phyloP scores from a whole-genome alignment of 257 asterid species.

The Dorcoceras hygrometricum region DNA sequence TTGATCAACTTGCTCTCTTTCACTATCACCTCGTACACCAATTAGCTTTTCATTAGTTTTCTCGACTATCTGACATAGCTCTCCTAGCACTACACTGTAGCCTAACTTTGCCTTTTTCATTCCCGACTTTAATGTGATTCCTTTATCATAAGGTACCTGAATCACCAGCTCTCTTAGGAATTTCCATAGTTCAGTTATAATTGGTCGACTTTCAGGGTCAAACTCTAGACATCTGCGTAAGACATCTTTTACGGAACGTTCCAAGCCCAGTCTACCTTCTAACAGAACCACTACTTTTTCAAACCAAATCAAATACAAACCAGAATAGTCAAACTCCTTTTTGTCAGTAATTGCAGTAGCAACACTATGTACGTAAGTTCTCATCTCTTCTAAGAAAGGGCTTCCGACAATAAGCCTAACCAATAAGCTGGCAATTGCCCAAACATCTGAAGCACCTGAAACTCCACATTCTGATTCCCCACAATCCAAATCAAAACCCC shows the following conservation, averaged over 20 bases:
- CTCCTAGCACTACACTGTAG: constrained; percentile 47
- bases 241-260: constrained; percentile 33
- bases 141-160: constrained; percentile 39
- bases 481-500: constrained; percentile 34
- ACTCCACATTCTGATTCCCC: constrained; percentile 36
- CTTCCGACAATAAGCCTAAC: constrained; percentile 55
- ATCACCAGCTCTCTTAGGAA: constrained; percentile 49
- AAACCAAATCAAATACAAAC: constrained; percentile 47
- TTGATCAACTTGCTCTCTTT: constrained; percentile 27
- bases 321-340: constrained; percentile 32
- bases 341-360: constrained; percentile 32
- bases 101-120: constrained; percentile 25
- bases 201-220: constrained; percentile 56
- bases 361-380: constrained; percentile 31
- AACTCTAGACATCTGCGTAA: constrained; percentile 57
- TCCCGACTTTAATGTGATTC: constrained; percentile 26
- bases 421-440: constrained; percentile 74
- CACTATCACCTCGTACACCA: constrained; percentile 32
- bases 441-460: constrained; percentile 67
- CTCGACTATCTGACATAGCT: constrained; percentile 33
- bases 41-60: constrained; percentile 28
- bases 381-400: constrained; percentile 46
- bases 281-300: constrained; percentile 42
- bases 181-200: constrained; percentile 60
- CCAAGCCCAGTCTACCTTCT: constrained; percentile 41